Evolutionary conservation across 1,284 basidiomycete species (phyloP).

Genomic region (Papiliotrema nemorosa): DNA sequence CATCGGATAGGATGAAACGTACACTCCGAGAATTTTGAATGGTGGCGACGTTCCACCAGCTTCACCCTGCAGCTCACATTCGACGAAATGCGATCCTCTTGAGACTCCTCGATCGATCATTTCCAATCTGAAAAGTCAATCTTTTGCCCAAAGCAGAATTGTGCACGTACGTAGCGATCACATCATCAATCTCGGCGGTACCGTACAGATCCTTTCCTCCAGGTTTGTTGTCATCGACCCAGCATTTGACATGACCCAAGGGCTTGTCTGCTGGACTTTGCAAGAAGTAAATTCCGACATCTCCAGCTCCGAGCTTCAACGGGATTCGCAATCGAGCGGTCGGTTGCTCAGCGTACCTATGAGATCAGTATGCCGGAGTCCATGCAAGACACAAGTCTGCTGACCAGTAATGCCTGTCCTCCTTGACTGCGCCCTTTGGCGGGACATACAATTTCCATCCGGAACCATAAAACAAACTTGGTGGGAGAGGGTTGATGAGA

Average conservation of each 20-base stretch:
- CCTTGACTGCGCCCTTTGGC: conserved; percentile 48
- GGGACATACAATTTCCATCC: conserved; percentile 82
- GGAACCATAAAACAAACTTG: conserved; percentile 80
- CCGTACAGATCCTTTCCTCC: conserved; percentile 53
- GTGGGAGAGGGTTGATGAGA: conserved; percentile 86
- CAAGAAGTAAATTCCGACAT: conserved; percentile 55
- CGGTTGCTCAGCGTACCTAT: conserved; percentile 39
- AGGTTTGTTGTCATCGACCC: conserved; percentile 55
- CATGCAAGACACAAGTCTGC: conserved; percentile 5
- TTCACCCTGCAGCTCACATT: conserved; percentile 74
- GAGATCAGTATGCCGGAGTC: neutral
- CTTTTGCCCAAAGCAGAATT: neutral
- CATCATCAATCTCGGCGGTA: conserved; percentile 48
- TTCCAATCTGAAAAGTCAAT: conserved; percentile 54
- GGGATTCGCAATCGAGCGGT: conserved; percentile 43
- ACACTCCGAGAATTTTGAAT: conserved; percentile 80
- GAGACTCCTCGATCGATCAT: conserved; percentile 75
- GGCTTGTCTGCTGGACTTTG: conserved; percentile 49
- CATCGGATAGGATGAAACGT: conserved; percentile 12
- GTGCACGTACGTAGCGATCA: conserved; percentile 49
- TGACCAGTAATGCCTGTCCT: conserved; percentile 76
- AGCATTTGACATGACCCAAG: conserved; percentile 52
- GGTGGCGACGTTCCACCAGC: conserved; percentile 63
- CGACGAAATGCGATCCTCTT: conserved; percentile 77
- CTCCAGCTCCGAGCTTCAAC: conserved; percentile 51